These are phyloP conservation scores for Cytospora paraplurivora DNA, from an alignment of 2,329 filamentous ascomycete species.

Conservation along the genomic window DNA sequence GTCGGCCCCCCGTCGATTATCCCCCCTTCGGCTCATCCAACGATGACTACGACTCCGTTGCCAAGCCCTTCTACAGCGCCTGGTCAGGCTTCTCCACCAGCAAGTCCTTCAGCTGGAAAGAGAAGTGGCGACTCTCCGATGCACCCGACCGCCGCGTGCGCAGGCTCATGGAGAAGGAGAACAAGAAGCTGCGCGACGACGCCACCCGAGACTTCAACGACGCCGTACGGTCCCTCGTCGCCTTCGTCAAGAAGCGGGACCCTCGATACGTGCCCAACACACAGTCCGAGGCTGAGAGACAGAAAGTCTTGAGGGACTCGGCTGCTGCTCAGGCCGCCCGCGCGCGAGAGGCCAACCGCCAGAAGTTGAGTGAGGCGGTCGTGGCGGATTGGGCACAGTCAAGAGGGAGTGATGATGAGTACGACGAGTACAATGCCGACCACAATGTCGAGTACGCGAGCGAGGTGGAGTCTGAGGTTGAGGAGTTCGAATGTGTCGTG, in stretches of 20 bases:
- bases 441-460: slow-evolving; percentile 60
- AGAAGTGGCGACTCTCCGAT: slow-evolving; percentile 79
- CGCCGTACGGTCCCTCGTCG: slow-evolving; percentile 80
- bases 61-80: slow-evolving; percentile 75
- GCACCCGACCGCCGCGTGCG: slow-evolving; percentile 83
- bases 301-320: slow-evolving; percentile 74
- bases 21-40: slow-evolving; percentile 80
- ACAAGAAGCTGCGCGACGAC: slow-evolving; percentile 80
- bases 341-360: slow-evolving; percentile 77
- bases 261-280: slow-evolving; percentile 78
- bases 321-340: slow-evolving; percentile 82
- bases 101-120: slow-evolving; percentile 89
- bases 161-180: slow-evolving; percentile 92
- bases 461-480: slow-evolving; percentile 57
- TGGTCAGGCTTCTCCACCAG: slow-evolving; percentile 83
- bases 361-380: slow-evolving; percentile 66
- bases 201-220: slow-evolving; percentile 89
- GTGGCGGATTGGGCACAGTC: slow-evolving; percentile 76
- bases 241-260: slow-evolving; percentile 89
- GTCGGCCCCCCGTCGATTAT: slow-evolving; percentile 64
- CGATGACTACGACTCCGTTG: slow-evolving; percentile 74
- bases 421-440: slow-evolving; percentile 51
- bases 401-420: slow-evolving; percentile 52
- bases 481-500: slow-evolving; percentile 71
- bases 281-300: slow-evolving; percentile 78